Evolutionary conservation across 148 eudicot species (phyloP).

Genomic region (Talinum fruticosum): DNA sequence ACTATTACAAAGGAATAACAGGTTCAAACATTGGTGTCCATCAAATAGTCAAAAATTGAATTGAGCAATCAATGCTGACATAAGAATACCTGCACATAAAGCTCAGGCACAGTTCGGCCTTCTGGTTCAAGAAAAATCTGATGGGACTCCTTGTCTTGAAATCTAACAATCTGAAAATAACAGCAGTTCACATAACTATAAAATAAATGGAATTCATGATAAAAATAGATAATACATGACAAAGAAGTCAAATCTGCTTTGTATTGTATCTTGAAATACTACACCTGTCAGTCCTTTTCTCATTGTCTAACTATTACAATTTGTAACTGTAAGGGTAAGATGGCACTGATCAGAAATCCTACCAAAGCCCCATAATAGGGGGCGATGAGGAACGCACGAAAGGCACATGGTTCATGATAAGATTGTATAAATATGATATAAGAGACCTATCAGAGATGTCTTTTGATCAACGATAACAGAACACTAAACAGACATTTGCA

Average conservation of each 20-base stretch:
- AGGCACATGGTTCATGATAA: not conserved
- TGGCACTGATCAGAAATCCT: not conserved
- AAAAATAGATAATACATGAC: not conserved
- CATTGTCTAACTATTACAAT: not conserved
- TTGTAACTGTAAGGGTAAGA: not conserved
- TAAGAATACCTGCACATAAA: slow-evolving; percentile 83
- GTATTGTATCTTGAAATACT: not conserved
- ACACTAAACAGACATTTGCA: not conserved
- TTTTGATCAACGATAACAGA: not conserved
- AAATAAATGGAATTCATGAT: too few relatives aligned
- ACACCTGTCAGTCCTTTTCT: not conserved
- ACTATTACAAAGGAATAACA: too few relatives aligned
- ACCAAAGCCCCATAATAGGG: not conserved
- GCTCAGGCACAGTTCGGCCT: slow-evolving; percentile 94
- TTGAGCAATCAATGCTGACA: not conserved
- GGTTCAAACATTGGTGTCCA: not conserved
- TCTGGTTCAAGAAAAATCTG: slow-evolving; percentile 99
- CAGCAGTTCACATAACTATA: slow-evolving; percentile 16
- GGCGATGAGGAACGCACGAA: not conserved
- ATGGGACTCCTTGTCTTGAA: slow-evolving; percentile 96
- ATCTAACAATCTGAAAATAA: slow-evolving; percentile 73
- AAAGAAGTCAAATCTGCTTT: not conserved
- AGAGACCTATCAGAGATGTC: not conserved
- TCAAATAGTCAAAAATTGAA: slow-evolving; percentile 3
- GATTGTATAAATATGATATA: not conserved